Evolutionary conservation across 1,284 basidiomycete genomes (phyloP), one percentile per base, ranked within the genome.

Genomic region (Golubevia sp.): DNA sequence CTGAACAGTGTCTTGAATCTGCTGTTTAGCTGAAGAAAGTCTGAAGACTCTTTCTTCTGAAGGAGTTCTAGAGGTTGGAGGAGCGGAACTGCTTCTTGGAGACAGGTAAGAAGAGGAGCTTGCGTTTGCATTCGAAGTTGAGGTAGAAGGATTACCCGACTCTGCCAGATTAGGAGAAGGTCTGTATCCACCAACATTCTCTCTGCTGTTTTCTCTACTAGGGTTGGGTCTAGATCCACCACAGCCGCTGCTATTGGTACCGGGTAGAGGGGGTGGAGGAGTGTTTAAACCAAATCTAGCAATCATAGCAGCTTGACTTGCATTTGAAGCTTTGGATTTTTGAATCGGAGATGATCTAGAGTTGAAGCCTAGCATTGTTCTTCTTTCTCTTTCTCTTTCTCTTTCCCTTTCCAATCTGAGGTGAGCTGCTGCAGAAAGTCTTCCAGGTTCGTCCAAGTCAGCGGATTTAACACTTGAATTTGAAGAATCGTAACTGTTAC

Each of bases 191-290:
- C 50, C 24, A 38, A 23, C 49, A 24, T n/a, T 34, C 23, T 15
- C 23, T 21, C 11, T 24, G 49, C 56, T n/a, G 24, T 2, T 11
- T 34, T 34, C 30, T 34, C 30, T 34, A 34, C 30, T 34, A 58
- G 13, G 23, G 34, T 24, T 55, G 58, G 11, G 15, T 7, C 20
- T 24, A 11, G 18, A 6, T 27, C 30, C 58, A 11, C 15, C 15
- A 25, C 20, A n/a, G 21, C 49, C 57, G 26, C 21, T 25, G 57
- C 57, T 52, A 53, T 7, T 34, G 24, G 49, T 50, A 49, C 70
- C 70, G 6, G 72, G 72, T 50, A 73, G 56, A 8, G 72, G 70
- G 7, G 72, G 72, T 3, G 70, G 72, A 3, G 70, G 71, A 49
- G 65, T 56, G n/a, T 49, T 65, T 25, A 72, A 59, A 11, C 70